Evolutionary conservation across 192 early-diverging fungal genomes (phyloP).

Genomic region (Rhizoclosmatium sp.): DNA sequence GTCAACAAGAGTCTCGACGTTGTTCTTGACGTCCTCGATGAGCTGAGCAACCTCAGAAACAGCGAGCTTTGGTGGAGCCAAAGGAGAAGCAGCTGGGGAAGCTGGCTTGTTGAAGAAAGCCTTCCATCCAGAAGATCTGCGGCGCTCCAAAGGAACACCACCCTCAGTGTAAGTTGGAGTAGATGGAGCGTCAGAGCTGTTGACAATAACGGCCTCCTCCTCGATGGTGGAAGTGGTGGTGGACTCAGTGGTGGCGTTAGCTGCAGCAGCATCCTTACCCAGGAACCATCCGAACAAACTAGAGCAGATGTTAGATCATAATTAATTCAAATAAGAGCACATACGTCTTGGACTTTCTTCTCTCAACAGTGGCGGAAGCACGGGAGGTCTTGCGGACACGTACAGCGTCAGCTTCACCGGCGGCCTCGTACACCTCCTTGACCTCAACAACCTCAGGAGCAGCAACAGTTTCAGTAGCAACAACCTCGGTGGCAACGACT

Average conservation of each 20-base stretch:
- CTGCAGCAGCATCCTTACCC: neutral
- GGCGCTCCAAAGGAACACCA: conserved; percentile 29
- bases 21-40: conserved; percentile 24
- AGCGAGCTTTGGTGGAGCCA: conserved; percentile 4
- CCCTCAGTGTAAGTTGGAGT: conserved; percentile 9
- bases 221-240: neutral
- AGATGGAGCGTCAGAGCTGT: conserved; percentile 19
- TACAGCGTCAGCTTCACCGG: neutral
- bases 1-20: neutral
- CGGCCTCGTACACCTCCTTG: conserved; percentile 2
- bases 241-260: neutral
- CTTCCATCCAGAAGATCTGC: conserved; percentile 34
- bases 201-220: conserved; percentile 23
- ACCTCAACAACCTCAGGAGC: conserved; percentile 7
- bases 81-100: neutral
- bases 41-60: conserved; percentile 12
- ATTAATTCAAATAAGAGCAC: neutral
- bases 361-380: neutral
- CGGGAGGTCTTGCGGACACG: conserved; percentile 27
- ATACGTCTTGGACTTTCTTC: conserved; percentile 26
- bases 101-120: conserved; percentile 12
- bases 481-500: conserved; percentile 4
- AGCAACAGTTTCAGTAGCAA: conserved; percentile 19
- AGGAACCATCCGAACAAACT: conserved; percentile 34
- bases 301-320: neutral